These are phyloP conservation scores for Durio zibethinus DNA, from an alignment of 345 rosid species.

Conservation along the genomic window DNA sequence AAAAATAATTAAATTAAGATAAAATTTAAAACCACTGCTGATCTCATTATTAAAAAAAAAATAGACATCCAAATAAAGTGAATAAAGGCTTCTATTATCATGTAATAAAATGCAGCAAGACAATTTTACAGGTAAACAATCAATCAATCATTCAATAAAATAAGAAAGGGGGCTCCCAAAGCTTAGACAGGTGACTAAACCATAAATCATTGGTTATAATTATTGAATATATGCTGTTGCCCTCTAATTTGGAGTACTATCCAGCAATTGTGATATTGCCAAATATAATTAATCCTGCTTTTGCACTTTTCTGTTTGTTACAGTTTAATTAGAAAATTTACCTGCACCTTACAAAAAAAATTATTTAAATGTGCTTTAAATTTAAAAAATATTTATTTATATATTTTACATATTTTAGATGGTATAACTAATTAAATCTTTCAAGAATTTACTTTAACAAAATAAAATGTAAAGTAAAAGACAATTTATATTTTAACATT, in stretches of 20 bases:
- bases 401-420: too few relatives aligned
- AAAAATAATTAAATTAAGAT: not conserved
- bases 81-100: not conserved
- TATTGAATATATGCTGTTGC: not conserved
- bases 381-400: too few relatives aligned
- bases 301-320: constrained; percentile 5
- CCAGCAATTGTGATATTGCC: constrained; percentile 4
- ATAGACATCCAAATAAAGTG: not conserved
- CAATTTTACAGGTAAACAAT: not conserved
- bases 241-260: constrained; percentile 9
- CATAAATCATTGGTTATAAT: not conserved
- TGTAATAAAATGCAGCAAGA: not conserved
- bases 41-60: not conserved
- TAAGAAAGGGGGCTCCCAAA: constrained; percentile 1
- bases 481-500: too few relatives aligned
- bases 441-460: too few relatives aligned
- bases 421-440: too few relatives aligned
- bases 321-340: not conserved
- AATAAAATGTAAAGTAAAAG: too few relatives aligned
- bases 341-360: too few relatives aligned
- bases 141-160: not conserved
- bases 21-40: not conserved
- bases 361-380: not conserved
- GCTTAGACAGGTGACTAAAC: not conserved
- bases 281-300: not conserved